A percentile compares a stretch with the other conserved stretches of the same genome.
Conservation (phyloP, 768 basidiomycete genomes). For the Suillus brevipes region DNA sequence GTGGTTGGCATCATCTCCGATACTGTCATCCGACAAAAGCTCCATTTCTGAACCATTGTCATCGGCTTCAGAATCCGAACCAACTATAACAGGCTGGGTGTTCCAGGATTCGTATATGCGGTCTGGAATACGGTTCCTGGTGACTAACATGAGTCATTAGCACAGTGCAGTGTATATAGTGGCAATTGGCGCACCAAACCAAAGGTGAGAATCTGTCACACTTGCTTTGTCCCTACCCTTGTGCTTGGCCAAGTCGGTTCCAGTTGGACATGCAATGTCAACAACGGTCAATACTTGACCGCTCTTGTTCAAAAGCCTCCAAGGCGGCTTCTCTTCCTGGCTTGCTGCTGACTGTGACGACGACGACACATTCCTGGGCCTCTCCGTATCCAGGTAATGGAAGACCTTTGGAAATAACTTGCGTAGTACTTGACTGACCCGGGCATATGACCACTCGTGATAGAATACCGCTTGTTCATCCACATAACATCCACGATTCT, state of each 20-base stretch:
- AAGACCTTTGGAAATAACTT: conserved; percentile 2
- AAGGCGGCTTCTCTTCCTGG: neutral
- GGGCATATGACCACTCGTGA: neutral
- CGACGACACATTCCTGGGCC: neutral
- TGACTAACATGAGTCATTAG: neutral
- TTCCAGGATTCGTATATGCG: neutral
- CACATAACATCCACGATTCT: conserved; percentile 1
- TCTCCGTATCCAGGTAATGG: neutral
- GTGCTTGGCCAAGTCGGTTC: neutral
- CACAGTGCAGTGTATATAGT: neutral
- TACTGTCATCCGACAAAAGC: neutral
- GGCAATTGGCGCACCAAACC: neutral
- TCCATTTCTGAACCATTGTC: neutral
- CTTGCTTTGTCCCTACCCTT: conserved; percentile 1
- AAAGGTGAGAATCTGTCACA: conserved; percentile 3
- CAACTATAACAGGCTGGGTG: neutral
- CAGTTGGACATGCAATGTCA: neutral
- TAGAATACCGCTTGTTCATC: neutral
- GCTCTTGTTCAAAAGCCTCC: neutral
- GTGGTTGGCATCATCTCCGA: neutral
- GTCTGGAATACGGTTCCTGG: neutral
- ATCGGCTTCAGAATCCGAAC: neutral
- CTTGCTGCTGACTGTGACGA: neutral
- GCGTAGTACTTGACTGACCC: neutral
- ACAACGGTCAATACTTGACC: neutral